Evolutionary conservation across 306 rosid genomes (phyloP), one percentile per base, ranked within the genome.

Genomic region (Rosa multiflora): DNA sequence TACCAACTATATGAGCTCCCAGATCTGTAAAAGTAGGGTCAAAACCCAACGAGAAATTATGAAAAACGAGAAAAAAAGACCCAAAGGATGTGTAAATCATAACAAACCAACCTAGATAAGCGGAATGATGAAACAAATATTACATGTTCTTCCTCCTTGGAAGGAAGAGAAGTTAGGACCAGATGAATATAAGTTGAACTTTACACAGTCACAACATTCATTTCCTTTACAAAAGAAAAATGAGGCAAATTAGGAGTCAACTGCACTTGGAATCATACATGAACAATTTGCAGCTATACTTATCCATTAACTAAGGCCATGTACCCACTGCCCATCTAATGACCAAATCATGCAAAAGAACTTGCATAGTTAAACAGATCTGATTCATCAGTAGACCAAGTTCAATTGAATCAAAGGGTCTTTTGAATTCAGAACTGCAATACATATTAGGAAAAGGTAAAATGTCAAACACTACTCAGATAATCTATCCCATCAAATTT

Each of bases 1-100:
- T 83, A 76, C 32, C 40, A 48, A 61, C 46, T 23, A 37, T 59
- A 62, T 67, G 73, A 32, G 75, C 10, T 13, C 73, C 80, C n/a
- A 21, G 42, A 81, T 37, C 69, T 67, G 53, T 18, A 76, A 43
- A 53, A 76, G 49, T 71, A 76, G 53, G 58, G 58, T 63, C 43
- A 49, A 23, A 73, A 64, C 53, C 40, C 37, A 46, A 42, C 48
- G 23, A 61, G 79, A 78, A 51, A 76, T 53, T 66, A 46, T 77
- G 55, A 69, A 76, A 8, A 51, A 70, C 35, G 61, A 69, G 20
- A 68, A 32, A 67, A 67, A 76, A 8, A 29, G 40, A 37, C 49
- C 79, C 48, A 66, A 44, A 4, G 0, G 51, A 73, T 52, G 29
- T 4, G 69, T 26, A 74, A 42, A 14, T n/a, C 2, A 10, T 40